Evolutionary conservation across 352 stramenopile species (phyloP).

Genomic region (Phytophthora pluvialis): DNA sequence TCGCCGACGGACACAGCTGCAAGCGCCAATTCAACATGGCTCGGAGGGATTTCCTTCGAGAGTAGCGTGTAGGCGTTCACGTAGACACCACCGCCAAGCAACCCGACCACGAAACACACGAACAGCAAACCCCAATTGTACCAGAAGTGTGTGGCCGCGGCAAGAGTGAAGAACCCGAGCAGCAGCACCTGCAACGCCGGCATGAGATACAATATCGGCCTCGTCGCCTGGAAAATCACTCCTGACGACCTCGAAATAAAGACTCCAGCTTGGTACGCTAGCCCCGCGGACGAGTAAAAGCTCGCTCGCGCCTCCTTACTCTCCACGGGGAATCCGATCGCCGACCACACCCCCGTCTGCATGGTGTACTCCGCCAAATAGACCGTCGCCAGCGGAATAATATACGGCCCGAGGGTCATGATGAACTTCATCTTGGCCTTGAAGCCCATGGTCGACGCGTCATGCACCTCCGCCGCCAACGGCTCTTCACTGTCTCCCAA

Average conservation of each 20-base stretch:
- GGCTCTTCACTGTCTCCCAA: slow-evolving; percentile 8
- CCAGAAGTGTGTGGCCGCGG: slow-evolving; percentile 81
- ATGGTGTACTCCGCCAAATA: slow-evolving; percentile 96
- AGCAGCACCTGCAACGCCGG: slow-evolving; percentile 85
- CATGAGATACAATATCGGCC: slow-evolving; percentile 90
- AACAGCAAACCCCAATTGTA: slow-evolving; percentile 89
- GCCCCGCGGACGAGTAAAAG: slow-evolving; percentile 93
- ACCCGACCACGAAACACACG: slow-evolving; percentile 86
- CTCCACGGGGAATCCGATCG: slow-evolving; percentile 93
- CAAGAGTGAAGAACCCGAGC: slow-evolving; percentile 87
- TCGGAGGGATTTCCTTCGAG: slow-evolving; percentile 71
- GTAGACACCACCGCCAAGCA: slow-evolving; percentile 91
- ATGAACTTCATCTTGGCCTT: slow-evolving; percentile 76
- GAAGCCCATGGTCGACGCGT: slow-evolving; percentile 51
- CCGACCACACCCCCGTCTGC: slow-evolving; percentile 93
- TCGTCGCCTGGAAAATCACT: slow-evolving; percentile 77
- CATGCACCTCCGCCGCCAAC: slow-evolving; percentile 1
- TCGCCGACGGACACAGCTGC: slow-evolving; percentile 89
- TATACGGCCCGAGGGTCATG: slow-evolving; percentile 90
- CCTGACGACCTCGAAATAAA: slow-evolving; percentile 93
- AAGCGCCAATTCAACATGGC: slow-evolving; percentile 89
- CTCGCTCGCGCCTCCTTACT: slow-evolving; percentile 65
- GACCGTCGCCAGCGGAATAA: slow-evolving; percentile 90
- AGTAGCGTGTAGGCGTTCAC: slow-evolving; percentile 93
- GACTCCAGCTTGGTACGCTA: slow-evolving; percentile 93